Evolutionary conservation across 2,329 filamentous ascomycete species (phyloP), one percentile per base, ranked within the genome.

Genomic region (Microdochium trichocladiopsis): DNA sequence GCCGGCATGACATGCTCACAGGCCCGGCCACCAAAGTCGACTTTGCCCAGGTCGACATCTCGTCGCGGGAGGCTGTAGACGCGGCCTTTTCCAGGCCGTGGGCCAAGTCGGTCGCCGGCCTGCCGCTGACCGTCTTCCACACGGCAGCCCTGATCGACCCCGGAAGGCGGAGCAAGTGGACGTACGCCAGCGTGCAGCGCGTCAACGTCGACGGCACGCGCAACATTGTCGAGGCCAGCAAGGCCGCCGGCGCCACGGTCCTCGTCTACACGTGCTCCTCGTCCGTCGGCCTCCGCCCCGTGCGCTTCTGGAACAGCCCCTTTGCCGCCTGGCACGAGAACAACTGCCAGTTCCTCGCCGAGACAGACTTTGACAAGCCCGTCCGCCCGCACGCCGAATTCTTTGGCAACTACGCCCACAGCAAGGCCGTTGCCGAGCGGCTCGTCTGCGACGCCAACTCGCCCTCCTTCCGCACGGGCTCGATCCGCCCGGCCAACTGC

Each of bases 41-140:
- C 31, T 78, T 75, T 53, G 65, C 70, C 45, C 66, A 73, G 56
- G 72, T 75, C 23, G 74, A 83, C 59, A 77, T 82, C 58, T 72
- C 74, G 2, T 75, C 77, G 21, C 60, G 64, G 21, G 56, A 64
- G 3, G 72, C 71, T 2, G 73, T 77, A 1, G 54, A 63, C 6
- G 66, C 64, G 1, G 77, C 77, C 16, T 81, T 83, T 52, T 61
- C 65, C 5, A 63, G 66, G 22, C 67, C 72, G 3, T 83, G 80
- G 79, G 65, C 70, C 2, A 48, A 61, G 2, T 61, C 63, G 1
- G 66, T 72, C 5, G 66, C 72, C 4, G 48, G 62, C 4, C 66
- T 75, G 3, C 78, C 79, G 1, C 63, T 83, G 24, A 81, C 78
- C 1, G 78, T 83, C 16, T 80, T 78, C 58, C 79, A 83, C 64